Evolutionary conservation across 768 basidiomycete genomes (phyloP), one percentile per base, ranked within the genome.

Genomic region (Russula abietina): DNA sequence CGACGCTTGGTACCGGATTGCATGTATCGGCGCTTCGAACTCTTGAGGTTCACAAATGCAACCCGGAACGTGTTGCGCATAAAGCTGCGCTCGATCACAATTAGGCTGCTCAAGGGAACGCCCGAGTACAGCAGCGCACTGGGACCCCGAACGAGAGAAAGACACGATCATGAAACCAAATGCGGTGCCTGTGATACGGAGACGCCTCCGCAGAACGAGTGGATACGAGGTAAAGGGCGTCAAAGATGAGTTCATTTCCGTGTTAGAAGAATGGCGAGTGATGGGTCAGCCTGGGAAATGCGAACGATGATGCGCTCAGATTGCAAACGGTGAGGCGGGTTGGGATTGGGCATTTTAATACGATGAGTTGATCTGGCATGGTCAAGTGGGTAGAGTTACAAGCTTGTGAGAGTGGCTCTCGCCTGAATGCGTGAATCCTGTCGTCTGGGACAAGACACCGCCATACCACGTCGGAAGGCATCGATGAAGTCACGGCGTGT

Each of bases 11-110:
- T n/a, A n/a, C n/a, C n/a, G n/a, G n/a, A n/a, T n/a, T n/a, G n/a
- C 86, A 97, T 93, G 76, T 98, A 98, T 70, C 87, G 85, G 67
- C 93, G 83, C 73, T 88, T 90, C 58, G 77, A 62, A 33, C 85
- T 84, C 36, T 78, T 70, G 65, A 87, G 83, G 68, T 86, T 85
- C 43, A 79, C 65, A 76, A 98, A 98, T 2, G 93, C 87, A 38
- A 98, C 75, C 72, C 97, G 92, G 80, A 98, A 95, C 0, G 95
- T 97, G 71, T 98, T 90, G 62, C 87, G 84, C 96, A 98, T 98
- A 76, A 98, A 98, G 0, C 92, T 87, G 22, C 93, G 87, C 71
- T 96, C 93, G 63, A 96, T 86, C 24, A 82, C 79, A 69, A 98
- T 78, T 6, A 85, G 79, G 68, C 83, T 87, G 71, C 87, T 92